phyloP scores from a whole-genome alignment of 2,329 filamentous ascomycete genomes.

The Penicillium nordicum region DNA sequence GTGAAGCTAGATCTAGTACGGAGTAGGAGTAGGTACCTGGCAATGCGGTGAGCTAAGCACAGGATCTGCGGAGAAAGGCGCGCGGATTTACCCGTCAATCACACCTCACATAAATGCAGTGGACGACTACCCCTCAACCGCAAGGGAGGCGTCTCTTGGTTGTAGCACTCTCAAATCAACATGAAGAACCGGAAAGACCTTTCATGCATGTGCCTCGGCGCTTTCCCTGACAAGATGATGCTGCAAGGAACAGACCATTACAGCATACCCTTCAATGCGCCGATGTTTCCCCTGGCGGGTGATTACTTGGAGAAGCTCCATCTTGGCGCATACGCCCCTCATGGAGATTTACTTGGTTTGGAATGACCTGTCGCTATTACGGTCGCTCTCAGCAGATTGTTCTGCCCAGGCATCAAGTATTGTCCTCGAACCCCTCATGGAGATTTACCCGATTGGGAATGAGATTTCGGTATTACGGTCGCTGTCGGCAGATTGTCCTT shows the following conservation, averaged over 20 bases:
- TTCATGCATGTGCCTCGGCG: too few relatives aligned
- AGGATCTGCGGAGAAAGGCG: too few relatives aligned
- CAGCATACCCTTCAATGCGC: background rate
- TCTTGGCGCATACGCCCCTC: slow-evolving; percentile 9
- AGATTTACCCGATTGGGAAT: slow-evolving; percentile 1
- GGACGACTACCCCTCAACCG: too few relatives aligned
- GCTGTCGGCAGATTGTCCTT: background rate
- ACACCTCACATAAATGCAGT: too few relatives aligned
- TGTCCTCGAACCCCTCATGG: background rate
- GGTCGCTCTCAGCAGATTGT: background rate
- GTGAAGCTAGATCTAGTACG: too few relatives aligned
- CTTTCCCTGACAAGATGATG: too few relatives aligned
- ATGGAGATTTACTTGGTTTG: slow-evolving; percentile 15
- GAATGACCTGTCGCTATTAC: slow-evolving; percentile 5
- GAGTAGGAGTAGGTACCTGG: too few relatives aligned
- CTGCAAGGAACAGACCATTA: background rate
- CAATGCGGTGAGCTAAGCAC: too few relatives aligned
- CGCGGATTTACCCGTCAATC: too few relatives aligned
- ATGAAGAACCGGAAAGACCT: too few relatives aligned
- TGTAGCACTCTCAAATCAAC: too few relatives aligned
- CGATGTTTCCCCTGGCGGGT: slow-evolving; percentile 7
- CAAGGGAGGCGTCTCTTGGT: too few relatives aligned
- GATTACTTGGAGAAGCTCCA: background rate
- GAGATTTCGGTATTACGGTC: background rate
- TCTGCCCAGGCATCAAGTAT: background rate